Percentiles rank a stretch among this genome's conserved stretches.
Evolutionary conservation across 2,329 filamentous ascomycete genomes (phyloP).

Genomic region (Bimuria novae-zelandiae): DNA sequence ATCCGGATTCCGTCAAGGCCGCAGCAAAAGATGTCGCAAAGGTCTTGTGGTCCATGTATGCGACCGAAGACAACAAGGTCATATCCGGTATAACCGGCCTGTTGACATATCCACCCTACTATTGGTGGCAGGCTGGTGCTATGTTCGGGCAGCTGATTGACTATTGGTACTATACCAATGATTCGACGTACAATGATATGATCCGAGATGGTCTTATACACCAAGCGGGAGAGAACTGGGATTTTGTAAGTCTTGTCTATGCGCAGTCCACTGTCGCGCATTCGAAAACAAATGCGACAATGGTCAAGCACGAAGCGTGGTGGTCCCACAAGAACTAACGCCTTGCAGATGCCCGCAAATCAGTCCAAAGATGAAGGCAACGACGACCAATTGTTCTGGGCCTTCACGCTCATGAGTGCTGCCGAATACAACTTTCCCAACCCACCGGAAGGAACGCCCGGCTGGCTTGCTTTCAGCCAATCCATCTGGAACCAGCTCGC

Average conservation of each 20-base stretch:
- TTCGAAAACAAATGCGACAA: neutral
- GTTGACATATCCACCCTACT: constrained; percentile 56
- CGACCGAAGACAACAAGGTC: constrained; percentile 50
- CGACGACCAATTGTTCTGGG: constrained; percentile 63
- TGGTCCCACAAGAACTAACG: neutral
- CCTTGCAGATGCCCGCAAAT: constrained; percentile 28
- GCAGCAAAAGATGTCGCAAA: constrained; percentile 50
- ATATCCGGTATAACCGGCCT: constrained; percentile 24
- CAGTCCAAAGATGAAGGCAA: constrained; percentile 50
- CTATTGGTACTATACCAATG: constrained; percentile 82
- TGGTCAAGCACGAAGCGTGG: neutral
- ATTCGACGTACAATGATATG: constrained; percentile 71
- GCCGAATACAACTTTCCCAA: constrained; percentile 54
- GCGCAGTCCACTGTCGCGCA: too few relatives aligned
- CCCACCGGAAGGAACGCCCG: constrained; percentile 42
- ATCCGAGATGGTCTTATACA: constrained; percentile 53
- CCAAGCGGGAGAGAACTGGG: constrained; percentile 23
- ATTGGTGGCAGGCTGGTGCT: constrained; percentile 75
- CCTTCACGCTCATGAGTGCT: constrained; percentile 58
- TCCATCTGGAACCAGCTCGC: constrained; percentile 39
- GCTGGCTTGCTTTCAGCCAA: constrained; percentile 49
- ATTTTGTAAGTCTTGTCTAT: constrained; percentile 17
- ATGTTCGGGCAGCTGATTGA: constrained; percentile 73
- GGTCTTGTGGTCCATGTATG: constrained; percentile 58
- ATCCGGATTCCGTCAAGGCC: constrained; percentile 49